Conservation (phyloP, 441 rosid species). For the Gossypium davidsonii region DNA sequence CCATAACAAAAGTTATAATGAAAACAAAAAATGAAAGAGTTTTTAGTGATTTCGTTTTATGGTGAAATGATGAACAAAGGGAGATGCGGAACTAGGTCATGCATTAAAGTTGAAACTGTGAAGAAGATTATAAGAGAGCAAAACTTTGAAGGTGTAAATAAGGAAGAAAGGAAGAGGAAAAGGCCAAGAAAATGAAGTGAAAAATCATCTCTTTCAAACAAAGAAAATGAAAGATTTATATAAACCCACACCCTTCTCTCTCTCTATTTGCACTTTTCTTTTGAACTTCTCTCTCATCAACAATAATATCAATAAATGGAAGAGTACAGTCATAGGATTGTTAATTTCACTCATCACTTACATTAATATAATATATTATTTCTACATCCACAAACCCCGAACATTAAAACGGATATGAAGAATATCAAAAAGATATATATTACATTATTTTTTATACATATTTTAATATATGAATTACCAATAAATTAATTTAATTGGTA, state of each 20-base stretch:
- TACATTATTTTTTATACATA: too few relatives aligned
- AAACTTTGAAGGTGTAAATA: too few relatives aligned
- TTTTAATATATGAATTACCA: too few relatives aligned
- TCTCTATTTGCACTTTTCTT: too few relatives aligned
- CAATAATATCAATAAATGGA: background rate
- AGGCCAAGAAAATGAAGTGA: constrained; percentile 24
- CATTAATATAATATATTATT: too few relatives aligned
- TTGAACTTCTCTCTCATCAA: constrained; percentile 1
- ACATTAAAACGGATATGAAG: background rate
- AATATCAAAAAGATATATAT: background rate
- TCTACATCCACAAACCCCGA: too few relatives aligned
- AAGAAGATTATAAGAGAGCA: constrained; percentile 13
- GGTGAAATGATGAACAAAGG: background rate
- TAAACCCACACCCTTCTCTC: constrained; percentile 4
- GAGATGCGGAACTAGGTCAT: constrained; percentile 29
- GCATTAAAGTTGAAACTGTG: constrained; percentile 30
- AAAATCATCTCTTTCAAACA: constrained; percentile 29
- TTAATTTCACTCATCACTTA: background rate
- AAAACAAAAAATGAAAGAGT: too few relatives aligned
- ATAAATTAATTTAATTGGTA: too few relatives aligned
- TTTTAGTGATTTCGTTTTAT: background rate
- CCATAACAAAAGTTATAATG: background rate
- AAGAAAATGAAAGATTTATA: constrained; percentile 33
- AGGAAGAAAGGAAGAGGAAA: constrained; percentile 28
- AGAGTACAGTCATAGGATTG: constrained; percentile 14